These are phyloP conservation scores for Arabidopsis lyrata DNA, from an alignment of 441 rosid species.

Conservation along the genomic window DNA sequence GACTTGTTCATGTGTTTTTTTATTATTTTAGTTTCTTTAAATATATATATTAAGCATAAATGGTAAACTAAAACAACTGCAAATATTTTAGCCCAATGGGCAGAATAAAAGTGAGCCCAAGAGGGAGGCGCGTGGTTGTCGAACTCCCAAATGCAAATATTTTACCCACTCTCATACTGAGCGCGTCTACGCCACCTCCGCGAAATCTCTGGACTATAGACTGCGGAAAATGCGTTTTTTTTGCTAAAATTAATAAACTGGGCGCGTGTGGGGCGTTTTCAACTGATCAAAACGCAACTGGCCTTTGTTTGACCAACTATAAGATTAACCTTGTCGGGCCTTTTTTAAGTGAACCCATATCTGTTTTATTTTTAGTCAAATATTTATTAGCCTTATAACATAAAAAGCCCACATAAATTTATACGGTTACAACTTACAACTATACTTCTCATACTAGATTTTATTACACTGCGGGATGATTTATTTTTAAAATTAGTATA, in stretches of 20 bases:
- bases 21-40: background rate
- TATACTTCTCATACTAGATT: no score
- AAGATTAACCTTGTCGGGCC: background rate
- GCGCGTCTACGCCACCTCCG: background rate
- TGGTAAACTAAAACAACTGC: no score
- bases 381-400: background rate
- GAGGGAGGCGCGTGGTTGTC: background rate
- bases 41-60: background rate
- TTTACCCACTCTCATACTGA: background rate
- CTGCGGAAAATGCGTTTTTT: background rate
- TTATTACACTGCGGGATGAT: no score
- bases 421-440: no score
- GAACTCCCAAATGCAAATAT: background rate
- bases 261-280: background rate
- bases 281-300: background rate
- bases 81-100: slow-evolving; percentile 1
- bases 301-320: background rate
- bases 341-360: background rate
- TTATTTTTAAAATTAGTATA: no score
- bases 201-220: background rate
- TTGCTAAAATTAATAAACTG: background rate
- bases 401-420: background rate
- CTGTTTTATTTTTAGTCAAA: background rate
- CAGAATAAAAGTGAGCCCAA: background rate
- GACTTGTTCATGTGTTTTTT: background rate